A percentile compares a stretch with the other conserved stretches of the same genome.
Conservation (phyloP, 129 eudicot genomes). For the Arctium minus region DNA sequence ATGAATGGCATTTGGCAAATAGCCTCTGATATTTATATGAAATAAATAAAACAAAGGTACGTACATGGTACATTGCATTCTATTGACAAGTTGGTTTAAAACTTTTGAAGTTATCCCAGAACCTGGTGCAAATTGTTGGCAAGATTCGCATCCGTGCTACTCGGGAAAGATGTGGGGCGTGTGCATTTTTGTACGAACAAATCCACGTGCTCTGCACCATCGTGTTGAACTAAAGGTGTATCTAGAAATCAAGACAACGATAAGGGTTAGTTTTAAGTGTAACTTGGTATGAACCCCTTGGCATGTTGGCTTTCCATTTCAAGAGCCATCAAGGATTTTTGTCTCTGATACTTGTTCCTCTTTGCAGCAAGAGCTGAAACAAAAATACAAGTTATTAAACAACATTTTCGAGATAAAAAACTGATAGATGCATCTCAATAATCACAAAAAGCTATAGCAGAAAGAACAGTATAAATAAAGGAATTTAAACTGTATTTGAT, state of each 20-base stretch:
- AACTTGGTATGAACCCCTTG: slow-evolving; percentile 83
- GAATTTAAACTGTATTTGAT: neutral
- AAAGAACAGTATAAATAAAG: too few species aligned
- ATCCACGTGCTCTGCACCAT: slow-evolving; percentile 18
- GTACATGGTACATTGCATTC: slow-evolving; percentile 31
- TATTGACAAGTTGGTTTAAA: slow-evolving; percentile 20
- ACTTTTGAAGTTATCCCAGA: slow-evolving; percentile 7
- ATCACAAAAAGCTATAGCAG: neutral
- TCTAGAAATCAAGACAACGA: slow-evolving; percentile 12
- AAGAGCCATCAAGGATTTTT: slow-evolving; percentile 87
- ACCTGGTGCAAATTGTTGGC: slow-evolving; percentile 8
- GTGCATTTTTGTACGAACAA: slow-evolving; percentile 23
- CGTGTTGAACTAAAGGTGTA: slow-evolving; percentile 13
- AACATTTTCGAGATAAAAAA: neutral
- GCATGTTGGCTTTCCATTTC: slow-evolving; percentile 99
- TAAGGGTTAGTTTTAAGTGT: slow-evolving; percentile 39
- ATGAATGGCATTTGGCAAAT: slow-evolving; percentile 36
- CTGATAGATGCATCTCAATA: neutral
- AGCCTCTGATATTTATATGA: neutral
- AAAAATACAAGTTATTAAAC: neutral
- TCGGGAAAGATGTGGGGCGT: slow-evolving; percentile 3
- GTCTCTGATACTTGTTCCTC: slow-evolving; percentile 87
- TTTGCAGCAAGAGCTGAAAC: slow-evolving; percentile 83
- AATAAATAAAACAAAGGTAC: slow-evolving; percentile 16
- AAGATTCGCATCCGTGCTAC: slow-evolving; percentile 21